phyloP scores from a whole-genome alignment of 1,284 basidiomycete species.

The Ceratobasidium sp. region DNA sequence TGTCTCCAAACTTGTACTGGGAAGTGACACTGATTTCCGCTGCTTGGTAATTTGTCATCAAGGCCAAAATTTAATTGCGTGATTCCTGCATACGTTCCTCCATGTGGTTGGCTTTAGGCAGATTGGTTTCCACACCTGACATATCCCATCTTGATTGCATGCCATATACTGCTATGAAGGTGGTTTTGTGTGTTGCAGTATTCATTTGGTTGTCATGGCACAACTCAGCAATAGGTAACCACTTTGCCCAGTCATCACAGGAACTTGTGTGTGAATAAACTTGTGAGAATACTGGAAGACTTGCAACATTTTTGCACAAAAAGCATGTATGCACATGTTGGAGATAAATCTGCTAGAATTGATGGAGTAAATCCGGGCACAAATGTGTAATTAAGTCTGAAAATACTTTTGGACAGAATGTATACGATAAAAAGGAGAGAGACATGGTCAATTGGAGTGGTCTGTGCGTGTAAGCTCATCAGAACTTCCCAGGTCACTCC shows the following conservation, averaged over 20 bases:
- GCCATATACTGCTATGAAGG: slow-evolving; percentile 49
- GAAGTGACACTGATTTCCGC: slow-evolving; percentile 1
- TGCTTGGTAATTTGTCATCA: slow-evolving; percentile 3
- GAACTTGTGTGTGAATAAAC: too few relatives aligned
- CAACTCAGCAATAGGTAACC: slow-evolving; percentile 47
- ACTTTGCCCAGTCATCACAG: slow-evolving; percentile 47
- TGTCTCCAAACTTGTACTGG: slow-evolving; percentile 45
- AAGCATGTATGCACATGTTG: too few relatives aligned
- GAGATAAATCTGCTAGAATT: too few relatives aligned
- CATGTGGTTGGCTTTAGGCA: not conserved
- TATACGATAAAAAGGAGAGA: too few relatives aligned
- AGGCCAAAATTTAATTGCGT: not conserved
- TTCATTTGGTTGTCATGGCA: slow-evolving; percentile 42
- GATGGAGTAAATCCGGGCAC: too few relatives aligned
- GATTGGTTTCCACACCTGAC: not conserved
- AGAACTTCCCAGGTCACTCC: too few relatives aligned
- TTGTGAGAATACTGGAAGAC: too few relatives aligned
- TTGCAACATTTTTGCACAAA: too few relatives aligned
- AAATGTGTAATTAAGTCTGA: too few relatives aligned
- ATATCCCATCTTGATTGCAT: slow-evolving; percentile 45
- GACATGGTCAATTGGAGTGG: too few relatives aligned
- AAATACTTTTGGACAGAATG: too few relatives aligned
- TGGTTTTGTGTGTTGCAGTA: slow-evolving; percentile 44
- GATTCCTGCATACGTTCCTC: not conserved
- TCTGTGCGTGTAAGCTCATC: too few relatives aligned